Percentiles rank a stretch among this genome's conserved stretches.
Conservation (phyloP, 2,329 filamentous ascomycete genomes). For the Hypomyces rosellus region DNA sequence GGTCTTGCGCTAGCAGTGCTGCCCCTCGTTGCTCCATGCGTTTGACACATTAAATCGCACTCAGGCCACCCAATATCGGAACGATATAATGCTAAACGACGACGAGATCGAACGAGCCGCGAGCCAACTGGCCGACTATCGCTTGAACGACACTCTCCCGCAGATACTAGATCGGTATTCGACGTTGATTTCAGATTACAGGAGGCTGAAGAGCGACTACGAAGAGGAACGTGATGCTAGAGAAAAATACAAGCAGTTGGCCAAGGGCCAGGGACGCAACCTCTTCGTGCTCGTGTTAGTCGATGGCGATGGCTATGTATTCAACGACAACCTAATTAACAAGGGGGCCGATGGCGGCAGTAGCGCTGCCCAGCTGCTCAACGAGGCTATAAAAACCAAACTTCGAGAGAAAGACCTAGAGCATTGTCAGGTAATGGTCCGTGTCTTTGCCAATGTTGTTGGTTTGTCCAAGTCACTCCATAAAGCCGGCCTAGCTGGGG, state of each 20-base stretch:
- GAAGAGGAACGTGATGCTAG: slow-evolving; percentile 49
- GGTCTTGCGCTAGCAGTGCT: no score
- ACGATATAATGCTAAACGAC: slow-evolving; percentile 19
- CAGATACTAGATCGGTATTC: slow-evolving; percentile 27
- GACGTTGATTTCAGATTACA: slow-evolving; percentile 46
- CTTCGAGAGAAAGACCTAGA: slow-evolving; percentile 42
- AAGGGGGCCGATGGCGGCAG: slow-evolving; percentile 48
- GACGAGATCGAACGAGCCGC: slow-evolving; percentile 21
- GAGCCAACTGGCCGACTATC: slow-evolving; percentile 26
- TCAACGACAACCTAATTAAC: slow-evolving; percentile 43
- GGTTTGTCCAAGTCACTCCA: slow-evolving; percentile 44
- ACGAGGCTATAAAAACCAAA: slow-evolving; percentile 42
- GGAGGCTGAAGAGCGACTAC: slow-evolving; percentile 48
- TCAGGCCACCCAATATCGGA: background rate
- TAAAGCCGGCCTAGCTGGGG: slow-evolving; percentile 39
- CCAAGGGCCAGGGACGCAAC: slow-evolving; percentile 43
- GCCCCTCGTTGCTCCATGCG: no score
- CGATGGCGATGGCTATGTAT: slow-evolving; percentile 54
- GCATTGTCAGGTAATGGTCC: slow-evolving; percentile 47
- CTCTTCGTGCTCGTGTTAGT: slow-evolving; percentile 56
- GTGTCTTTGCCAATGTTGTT: slow-evolving; percentile 50
- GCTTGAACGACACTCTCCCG: slow-evolving; percentile 19
- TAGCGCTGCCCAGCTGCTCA: slow-evolving; percentile 47
- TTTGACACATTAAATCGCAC: no score
- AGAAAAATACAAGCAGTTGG: slow-evolving; percentile 49